Base-by-base conservation (phyloP, 2,329 filamentous ascomycete genomes). In the Fulvia fulva region DNA sequence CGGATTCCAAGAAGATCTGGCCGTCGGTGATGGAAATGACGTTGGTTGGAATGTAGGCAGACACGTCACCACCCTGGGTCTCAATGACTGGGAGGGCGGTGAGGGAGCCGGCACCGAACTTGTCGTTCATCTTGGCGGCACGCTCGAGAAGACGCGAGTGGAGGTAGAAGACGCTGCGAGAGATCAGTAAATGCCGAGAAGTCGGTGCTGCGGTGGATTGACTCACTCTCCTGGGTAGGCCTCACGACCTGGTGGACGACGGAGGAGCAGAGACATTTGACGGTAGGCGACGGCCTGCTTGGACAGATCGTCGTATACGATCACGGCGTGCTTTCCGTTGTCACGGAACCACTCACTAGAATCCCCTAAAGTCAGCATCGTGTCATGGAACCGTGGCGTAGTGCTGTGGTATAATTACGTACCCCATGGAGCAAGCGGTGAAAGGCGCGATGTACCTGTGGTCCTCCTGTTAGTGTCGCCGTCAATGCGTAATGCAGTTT, bases 11-110 rank as follows among this genome's bases (percentile, higher is more conserved):
- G 90, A 99, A 99, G 81, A 99, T 97, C 84, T 99, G 94, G 66
- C 94, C 94, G 75, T 97, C 94, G 72, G 94, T 99, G 77, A 99
- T 99, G 78, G 93, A 97, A 87, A 99, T 99, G 82, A 63, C 94
- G 85, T 97, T 99, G 82, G 94, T 99, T 74, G 94, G 94, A 86
- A 99, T 97, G 82, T 97, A 99, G 72, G 94, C 94, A 72, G 94
- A 97, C 75, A 99, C 94, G 81, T 99, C 94, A 90, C 94, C 94
- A 86, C 94, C 94, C 86, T 97, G 94, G 77, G 94, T 99, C 86
- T 99, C 94, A 77, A 99, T 97, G 80, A 97, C 78, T 76, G 94
- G 94, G 64, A 99, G 89, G 68, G 94, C 93, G 80, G 94, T 99
- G 80, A 97, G 86, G 71, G 93, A 97, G 77, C 94, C 94, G 81